These are phyloP conservation scores for Teratosphaeria epicoccoides DNA, from an alignment of 2,329 filamentous ascomycete species.

Conservation along the genomic window DNA sequence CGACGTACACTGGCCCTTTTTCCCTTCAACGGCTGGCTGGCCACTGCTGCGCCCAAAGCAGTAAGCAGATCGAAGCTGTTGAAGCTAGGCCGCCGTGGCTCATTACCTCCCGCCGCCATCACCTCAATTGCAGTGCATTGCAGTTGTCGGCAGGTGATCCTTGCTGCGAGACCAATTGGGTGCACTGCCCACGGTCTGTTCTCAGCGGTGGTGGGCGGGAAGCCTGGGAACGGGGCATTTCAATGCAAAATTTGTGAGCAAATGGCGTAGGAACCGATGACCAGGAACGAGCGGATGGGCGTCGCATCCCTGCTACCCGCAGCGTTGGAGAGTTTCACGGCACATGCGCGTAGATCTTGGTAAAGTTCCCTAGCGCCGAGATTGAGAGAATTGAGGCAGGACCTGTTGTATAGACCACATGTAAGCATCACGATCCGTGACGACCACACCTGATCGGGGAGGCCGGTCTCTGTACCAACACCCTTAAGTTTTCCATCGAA, in stretches of 20 bases:
- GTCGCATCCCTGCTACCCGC: slow-evolving; percentile 18
- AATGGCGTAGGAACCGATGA: slow-evolving; percentile 12
- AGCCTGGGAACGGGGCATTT: slow-evolving; percentile 9
- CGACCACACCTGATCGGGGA: not conserved
- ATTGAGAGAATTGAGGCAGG: slow-evolving; percentile 4
- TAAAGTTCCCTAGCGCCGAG: slow-evolving; percentile 9
- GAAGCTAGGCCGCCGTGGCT: slow-evolving; percentile 30
- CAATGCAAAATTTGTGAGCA: slow-evolving; percentile 12
- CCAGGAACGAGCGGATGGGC: slow-evolving; percentile 21
- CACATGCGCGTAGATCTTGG: slow-evolving; percentile 17
- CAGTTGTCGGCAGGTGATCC: slow-evolving; percentile 30
- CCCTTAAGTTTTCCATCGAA: not conserved
- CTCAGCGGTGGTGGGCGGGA: slow-evolving; percentile 15
- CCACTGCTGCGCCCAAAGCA: slow-evolving; percentile 20
- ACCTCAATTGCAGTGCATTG: slow-evolving; percentile 31
- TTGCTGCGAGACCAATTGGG: slow-evolving; percentile 20
- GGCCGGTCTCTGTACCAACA: not conserved
- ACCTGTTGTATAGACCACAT: not conserved
- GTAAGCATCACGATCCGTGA: not conserved
- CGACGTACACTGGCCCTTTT: slow-evolving; percentile 21
- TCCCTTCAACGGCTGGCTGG: slow-evolving; percentile 17
- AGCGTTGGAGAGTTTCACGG: slow-evolving; percentile 15
- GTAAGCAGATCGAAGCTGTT: slow-evolving; percentile 27
- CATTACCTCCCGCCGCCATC: slow-evolving; percentile 28
- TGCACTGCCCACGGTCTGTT: slow-evolving; percentile 11